Evolutionary conservation across 2,329 filamentous ascomycete species (phyloP).

Genomic region (Beauveria australis): DNA sequence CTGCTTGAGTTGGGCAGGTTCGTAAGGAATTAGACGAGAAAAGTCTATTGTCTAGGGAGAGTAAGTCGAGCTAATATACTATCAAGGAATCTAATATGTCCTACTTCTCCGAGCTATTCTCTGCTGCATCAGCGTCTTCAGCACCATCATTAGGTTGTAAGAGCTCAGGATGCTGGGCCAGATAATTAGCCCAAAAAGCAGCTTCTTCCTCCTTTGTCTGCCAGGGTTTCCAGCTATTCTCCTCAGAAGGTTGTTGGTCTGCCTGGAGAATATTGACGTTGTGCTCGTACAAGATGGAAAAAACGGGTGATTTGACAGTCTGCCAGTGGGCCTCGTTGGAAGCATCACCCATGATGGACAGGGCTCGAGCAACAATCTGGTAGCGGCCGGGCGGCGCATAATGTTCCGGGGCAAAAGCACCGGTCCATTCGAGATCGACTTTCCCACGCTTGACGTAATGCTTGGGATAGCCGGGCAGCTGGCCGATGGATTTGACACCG

Average conservation of each 20-base stretch:
- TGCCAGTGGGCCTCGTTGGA: neutral
- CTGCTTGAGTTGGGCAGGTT: too few species aligned
- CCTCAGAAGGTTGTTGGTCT: neutral
- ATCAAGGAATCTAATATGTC: neutral
- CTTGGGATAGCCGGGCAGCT: neutral
- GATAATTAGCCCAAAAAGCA: neutral
- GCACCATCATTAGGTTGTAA: neutral
- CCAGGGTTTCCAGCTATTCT: neutral
- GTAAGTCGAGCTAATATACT: neutral
- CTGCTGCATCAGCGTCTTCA: neutral
- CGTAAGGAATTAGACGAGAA: too few species aligned
- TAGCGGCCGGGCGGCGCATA: conserved; percentile 8
- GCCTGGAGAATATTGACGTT: neutral
- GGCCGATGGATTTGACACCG: conserved; percentile 1
- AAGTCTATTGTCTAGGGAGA: neutral
- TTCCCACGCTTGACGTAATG: neutral
- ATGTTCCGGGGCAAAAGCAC: neutral
- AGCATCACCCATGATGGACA: conserved; percentile 4
- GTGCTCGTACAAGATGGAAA: neutral
- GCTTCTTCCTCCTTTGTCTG: neutral
- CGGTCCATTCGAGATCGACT: neutral
- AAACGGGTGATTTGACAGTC: neutral
- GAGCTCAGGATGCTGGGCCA: neutral
- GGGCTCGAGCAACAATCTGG: conserved; percentile 7
- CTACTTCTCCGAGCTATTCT: neutral